phyloP scores from a whole-genome alignment of 805 yeast species.

The Yamadazyma endophytica region DNA sequence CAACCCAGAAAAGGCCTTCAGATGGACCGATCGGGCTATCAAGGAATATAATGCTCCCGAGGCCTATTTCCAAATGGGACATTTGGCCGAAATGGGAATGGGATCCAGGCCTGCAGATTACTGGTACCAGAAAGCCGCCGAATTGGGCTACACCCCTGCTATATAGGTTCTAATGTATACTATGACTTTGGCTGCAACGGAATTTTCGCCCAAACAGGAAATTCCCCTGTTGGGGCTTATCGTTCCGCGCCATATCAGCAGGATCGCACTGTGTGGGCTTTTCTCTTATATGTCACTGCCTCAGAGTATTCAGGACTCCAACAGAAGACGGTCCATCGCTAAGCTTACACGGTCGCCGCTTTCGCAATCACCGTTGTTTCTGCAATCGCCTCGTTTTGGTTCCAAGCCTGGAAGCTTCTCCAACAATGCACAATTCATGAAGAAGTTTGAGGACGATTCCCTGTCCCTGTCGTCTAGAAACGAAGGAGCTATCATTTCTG shows the following conservation, averaged over 20 bases:
- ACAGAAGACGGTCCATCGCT: conserved; percentile 26
- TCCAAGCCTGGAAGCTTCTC: conserved; percentile 8
- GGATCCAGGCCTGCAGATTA: conserved; percentile 20
- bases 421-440: conserved; percentile 17
- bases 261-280: too few relatives aligned
- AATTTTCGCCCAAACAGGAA: too few relatives aligned
- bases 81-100: conserved; percentile 33
- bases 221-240: too few relatives aligned
- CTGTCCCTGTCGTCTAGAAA: conserved; percentile 8
- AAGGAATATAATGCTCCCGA: conserved; percentile 35
- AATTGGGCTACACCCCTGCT: conserved; percentile 29
- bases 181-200: too few relatives aligned
- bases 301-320: conserved; percentile 11
- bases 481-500: conserved; percentile 7
- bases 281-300: conserved; percentile 17
- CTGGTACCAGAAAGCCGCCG: conserved; percentile 33
- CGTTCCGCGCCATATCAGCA: too few relatives aligned
- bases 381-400: conserved; percentile 15
- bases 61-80: conserved; percentile 37
- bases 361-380: conserved; percentile 16
- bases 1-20: conserved; percentile 32
- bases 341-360: conserved; percentile 27
- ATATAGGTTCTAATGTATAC: too few relatives aligned
- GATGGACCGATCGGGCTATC: conserved; percentile 42
- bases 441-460: conserved; percentile 8